A percentile compares a stretch with the other conserved stretches of the same genome.
Conservation (phyloP, 2,329 filamentous ascomycete genomes). For the Sporothrix curviconia region DNA sequence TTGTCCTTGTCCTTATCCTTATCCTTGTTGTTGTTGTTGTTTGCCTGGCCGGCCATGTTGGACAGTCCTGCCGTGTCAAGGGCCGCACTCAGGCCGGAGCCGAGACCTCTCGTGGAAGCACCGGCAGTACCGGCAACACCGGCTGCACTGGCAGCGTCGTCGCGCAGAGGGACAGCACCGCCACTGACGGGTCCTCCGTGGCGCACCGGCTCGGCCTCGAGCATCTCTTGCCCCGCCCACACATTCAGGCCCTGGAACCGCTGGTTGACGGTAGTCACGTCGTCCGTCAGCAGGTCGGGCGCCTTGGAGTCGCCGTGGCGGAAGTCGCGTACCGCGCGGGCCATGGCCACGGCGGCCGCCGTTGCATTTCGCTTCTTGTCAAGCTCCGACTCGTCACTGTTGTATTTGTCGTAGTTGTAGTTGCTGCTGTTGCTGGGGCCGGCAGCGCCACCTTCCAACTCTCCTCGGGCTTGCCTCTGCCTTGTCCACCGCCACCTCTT, state of each 20-base stretch:
- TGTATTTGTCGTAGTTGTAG: too few species aligned
- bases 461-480: too few species aligned
- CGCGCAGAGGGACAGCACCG: not conserved
- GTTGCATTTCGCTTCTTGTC: not conserved
- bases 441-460: too few species aligned
- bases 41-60: too few species aligned
- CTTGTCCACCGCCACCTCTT: too few species aligned
- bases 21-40: too few species aligned
- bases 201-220: not conserved
- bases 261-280: not conserved
- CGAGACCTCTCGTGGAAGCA: not conserved
- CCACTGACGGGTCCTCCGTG: not conserved
- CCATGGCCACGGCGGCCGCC: not conserved
- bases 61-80: too few species aligned
- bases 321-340: conserved; percentile 15
- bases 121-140: too few species aligned
- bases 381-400: not conserved
- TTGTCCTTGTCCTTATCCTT: not conserved
- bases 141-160: too few species aligned
- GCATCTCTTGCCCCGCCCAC: conserved; percentile 16
- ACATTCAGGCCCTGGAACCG: conserved; percentile 6
- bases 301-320: conserved; percentile 19
- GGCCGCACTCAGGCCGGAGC: not conserved
- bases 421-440: too few species aligned
- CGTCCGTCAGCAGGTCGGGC: conserved; percentile 20